Evolutionary conservation across 805 yeast species (phyloP).

Genomic region (Pichia eremophila): DNA sequence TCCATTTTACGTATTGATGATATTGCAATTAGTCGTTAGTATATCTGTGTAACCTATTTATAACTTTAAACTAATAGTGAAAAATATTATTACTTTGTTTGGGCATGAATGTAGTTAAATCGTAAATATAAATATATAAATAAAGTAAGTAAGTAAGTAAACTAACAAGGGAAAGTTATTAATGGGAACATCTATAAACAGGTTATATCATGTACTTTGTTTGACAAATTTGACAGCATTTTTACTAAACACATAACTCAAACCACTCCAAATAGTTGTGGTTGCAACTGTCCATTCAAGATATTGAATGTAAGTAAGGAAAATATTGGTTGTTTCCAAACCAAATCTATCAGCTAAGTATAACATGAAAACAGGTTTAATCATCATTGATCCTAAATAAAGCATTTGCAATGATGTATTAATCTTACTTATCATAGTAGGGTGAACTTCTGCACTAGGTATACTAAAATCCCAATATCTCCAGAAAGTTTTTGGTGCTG

Average conservation of each 20-base stretch:
- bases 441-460: constrained; percentile 80
- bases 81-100: too few species aligned
- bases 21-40: constrained; percentile 78
- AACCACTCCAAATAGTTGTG: constrained; percentile 73
- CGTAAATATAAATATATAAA: background rate
- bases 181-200: background rate
- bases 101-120: background rate
- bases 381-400: constrained; percentile 59
- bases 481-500: constrained; percentile 61
- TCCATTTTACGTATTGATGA: constrained; percentile 95
- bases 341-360: constrained; percentile 26
- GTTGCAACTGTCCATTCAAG: constrained; percentile 49
- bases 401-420: constrained; percentile 92
- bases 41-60: background rate
- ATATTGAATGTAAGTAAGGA: constrained; percentile 20
- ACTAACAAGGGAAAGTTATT: too few species aligned
- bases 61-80: too few species aligned
- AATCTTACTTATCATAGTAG: constrained; percentile 75
- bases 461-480: constrained; percentile 72
- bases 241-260: constrained; percentile 62
- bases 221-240: constrained; percentile 46
- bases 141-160: background rate
- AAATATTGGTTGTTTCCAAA: constrained; percentile 11
- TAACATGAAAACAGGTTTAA: constrained; percentile 39
- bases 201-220: background rate